Evolutionary conservation across 2,329 filamentous ascomycete genomes (phyloP).

Genomic region (Fusarium sp.): DNA sequence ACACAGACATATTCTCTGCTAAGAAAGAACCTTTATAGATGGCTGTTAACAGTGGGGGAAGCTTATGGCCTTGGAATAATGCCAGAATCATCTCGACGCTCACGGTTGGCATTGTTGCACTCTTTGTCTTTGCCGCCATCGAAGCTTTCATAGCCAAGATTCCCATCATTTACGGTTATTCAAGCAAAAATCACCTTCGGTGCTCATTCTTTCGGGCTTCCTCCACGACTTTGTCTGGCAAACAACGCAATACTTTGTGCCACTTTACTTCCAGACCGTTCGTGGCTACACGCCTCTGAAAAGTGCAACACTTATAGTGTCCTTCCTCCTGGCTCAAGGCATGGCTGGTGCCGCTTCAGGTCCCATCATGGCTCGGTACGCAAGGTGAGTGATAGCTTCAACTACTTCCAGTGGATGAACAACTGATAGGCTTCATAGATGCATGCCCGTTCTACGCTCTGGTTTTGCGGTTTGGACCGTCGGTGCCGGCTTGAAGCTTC

Average conservation of each 20-base stretch:
- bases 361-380: neutral
- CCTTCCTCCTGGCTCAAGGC: neutral
- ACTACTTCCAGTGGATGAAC: neutral
- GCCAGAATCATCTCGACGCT: neutral
- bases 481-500: neutral
- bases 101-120: neutral
- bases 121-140: neutral
- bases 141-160: neutral
- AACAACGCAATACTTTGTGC: neutral
- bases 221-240: neutral
- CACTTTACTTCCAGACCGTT: neutral
- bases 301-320: neutral
- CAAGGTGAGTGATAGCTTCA: neutral
- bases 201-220: neutral
- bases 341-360: neutral
- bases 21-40: neutral
- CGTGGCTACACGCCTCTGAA: neutral
- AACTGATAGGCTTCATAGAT: neutral
- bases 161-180: neutral
- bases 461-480: neutral
- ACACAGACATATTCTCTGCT: neutral
- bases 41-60: neutral
- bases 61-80: neutral
- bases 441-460: neutral
- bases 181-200: neutral